Conservation (phyloP, 345 rosid genomes). For the sweet orange (Citrus sinensis) region DNA sequence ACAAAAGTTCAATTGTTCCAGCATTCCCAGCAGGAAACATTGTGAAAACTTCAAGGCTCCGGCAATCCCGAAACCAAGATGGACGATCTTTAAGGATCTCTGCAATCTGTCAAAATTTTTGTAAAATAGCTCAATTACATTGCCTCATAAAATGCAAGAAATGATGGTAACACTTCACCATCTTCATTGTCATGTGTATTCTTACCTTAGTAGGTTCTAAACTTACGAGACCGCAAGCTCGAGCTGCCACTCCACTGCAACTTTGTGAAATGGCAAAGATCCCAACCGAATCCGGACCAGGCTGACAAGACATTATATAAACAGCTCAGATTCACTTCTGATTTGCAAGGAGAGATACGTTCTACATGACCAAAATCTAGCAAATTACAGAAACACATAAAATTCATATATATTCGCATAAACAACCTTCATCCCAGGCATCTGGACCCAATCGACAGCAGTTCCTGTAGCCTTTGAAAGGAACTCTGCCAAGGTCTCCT, state of each 20-base stretch:
- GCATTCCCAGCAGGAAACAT: constrained; percentile 96
- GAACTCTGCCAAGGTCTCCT: constrained; percentile 99
- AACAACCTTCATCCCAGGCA: constrained; percentile 99
- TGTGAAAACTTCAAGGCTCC: constrained; percentile 96
- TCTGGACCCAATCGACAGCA: constrained; percentile 99
- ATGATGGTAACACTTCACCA: background rate
- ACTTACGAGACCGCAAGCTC: constrained; percentile 99
- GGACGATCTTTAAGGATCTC: constrained; percentile 99
- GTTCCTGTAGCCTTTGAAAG: constrained; percentile 99
- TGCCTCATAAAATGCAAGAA: background rate
- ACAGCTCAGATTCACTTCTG: background rate
- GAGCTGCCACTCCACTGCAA: constrained; percentile 99
- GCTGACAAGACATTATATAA: constrained; percentile 40
- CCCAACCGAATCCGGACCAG: constrained; percentile 99
- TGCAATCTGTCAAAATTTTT: constrained; percentile 56
- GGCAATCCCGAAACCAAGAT: constrained; percentile 98
- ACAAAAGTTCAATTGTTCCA: constrained; percentile 90
- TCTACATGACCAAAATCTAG: background rate
- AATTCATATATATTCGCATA: background rate
- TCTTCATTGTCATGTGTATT: background rate
- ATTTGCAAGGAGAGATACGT: background rate
- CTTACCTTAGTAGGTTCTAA: constrained; percentile 91
- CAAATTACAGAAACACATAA: background rate
- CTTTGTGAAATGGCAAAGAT: constrained; percentile 99
- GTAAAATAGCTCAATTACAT: background rate